Evolutionary conservation across 345 rosid species (phyloP).

Genomic region (Syzygium oleosum): DNA sequence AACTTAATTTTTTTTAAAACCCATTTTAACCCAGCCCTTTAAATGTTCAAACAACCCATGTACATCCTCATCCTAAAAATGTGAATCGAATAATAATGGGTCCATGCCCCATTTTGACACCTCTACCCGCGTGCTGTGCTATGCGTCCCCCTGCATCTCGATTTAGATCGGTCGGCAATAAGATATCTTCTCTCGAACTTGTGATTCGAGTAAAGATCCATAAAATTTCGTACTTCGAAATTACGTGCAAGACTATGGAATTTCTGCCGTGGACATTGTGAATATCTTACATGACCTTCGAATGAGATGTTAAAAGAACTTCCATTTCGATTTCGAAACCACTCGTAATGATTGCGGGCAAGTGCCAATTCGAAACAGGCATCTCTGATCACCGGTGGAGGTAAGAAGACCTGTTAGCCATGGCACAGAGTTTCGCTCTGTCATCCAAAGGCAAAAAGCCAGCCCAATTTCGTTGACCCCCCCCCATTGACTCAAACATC

Average conservation of each 20-base stretch:
- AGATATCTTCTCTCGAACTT: background rate
- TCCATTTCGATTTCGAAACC: background rate
- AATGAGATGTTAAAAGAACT: background rate
- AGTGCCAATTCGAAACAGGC: background rate
- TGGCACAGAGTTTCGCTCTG: background rate
- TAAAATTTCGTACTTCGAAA: background rate
- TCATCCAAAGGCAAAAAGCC: background rate
- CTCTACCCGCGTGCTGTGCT: background rate
- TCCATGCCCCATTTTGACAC: background rate
- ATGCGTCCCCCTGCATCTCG: background rate
- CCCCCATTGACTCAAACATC: too few species aligned
- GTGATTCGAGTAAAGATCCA: background rate
- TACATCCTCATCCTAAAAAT: background rate
- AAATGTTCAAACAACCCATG: background rate
- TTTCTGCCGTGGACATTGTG: background rate
- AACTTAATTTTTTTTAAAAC: background rate
- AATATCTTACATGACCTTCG: background rate
- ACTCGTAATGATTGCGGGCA: background rate
- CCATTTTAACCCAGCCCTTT: background rate
- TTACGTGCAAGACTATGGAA: background rate
- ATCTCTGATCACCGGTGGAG: background rate
- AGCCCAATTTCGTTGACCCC: too few species aligned
- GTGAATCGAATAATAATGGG: background rate
- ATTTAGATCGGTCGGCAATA: background rate
- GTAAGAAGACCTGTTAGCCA: background rate